A percentile compares a stretch with the other conserved stretches of the same genome.
phyloP scores from a whole-genome alignment of 331 rosid genomes.

The Quercus tomentella region DNA sequence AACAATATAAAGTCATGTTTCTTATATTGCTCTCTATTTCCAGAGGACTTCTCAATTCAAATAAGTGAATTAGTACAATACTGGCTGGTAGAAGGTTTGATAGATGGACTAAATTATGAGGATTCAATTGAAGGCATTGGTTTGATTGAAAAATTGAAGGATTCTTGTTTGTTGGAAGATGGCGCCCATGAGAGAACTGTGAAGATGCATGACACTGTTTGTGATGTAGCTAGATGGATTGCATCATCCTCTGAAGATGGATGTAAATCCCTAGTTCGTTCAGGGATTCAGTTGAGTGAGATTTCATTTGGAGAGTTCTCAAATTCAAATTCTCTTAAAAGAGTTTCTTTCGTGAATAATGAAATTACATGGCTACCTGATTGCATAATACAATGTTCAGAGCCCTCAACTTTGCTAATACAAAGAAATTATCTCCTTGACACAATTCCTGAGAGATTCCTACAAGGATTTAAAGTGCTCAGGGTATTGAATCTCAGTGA shows the following conservation, averaged over 20 bases:
- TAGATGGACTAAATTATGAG: conserved; percentile 11
- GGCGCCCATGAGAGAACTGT: conserved; percentile 6
- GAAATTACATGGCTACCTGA: background rate
- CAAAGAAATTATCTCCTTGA: conserved; percentile 1
- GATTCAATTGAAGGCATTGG: background rate
- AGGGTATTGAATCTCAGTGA: conserved; percentile 1
- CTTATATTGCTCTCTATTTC: conserved; percentile 15
- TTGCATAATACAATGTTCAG: background rate
- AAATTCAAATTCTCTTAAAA: background rate
- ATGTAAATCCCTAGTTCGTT: background rate
- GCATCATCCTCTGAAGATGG: background rate
- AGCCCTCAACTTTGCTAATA: background rate
- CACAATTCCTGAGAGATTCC: background rate
- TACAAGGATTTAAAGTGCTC: background rate
- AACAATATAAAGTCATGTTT: conserved; percentile 17
- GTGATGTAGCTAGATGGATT: conserved; percentile 17
- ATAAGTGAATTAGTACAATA: conserved; percentile 15
- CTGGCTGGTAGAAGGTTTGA: conserved; percentile 9
- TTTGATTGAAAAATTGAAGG: background rate
- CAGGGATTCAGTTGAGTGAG: conserved; percentile 13
- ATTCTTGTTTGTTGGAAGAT: conserved; percentile 9
- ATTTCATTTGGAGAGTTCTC: background rate
- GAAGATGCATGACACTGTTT: conserved; percentile 7
- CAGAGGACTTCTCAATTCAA: conserved; percentile 17
- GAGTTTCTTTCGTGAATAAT: conserved; percentile 13